Base-by-base conservation (phyloP, 495 filamentous ascomycete species). In the Trichocladium uniseriatum region DNA sequence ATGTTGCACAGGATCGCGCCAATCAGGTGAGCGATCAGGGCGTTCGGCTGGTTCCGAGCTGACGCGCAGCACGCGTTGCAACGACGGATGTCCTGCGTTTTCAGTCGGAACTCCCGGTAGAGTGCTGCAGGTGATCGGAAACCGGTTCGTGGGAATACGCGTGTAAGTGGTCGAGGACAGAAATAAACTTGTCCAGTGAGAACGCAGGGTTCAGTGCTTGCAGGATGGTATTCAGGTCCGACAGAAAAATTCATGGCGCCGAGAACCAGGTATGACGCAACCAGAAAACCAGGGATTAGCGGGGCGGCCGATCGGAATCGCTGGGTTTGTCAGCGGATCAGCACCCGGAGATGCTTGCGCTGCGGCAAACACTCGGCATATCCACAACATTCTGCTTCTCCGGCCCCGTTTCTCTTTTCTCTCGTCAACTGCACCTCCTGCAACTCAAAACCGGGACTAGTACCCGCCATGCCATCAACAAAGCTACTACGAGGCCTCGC, bases 261-360 rank as follows among this genome's bases (percentile, higher is more conserved):
- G 38, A 51, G 38, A 53, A 11, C 31, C 49, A 18, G 55, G 51
- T 52, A 60, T 62, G 60, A 63, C 57, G 55, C 60, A 58, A 60
- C 49, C 24, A 4, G 8, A 8, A 46, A 40, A 20, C 34, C 14
- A 37, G 29, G 43, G 47, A 29, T 22, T 28, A 8, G 29, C 16
- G 24, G 38, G 48, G 32, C 21, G 35, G 49, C 31, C 29, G 49
- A 53, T 51, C 46, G 51, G 53, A 45, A 27, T 37, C 43, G 15
- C 47, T 53, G 24, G 22, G 41, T 51, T 59, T 62, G 56, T 62
- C 56, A 57, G 56, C 48, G 15, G 38, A 20, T 27, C 38, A 8
- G 38, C 18, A n/a, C 31, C 34, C 19, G 13, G 2, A 14, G 41
- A 28, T 21, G 39, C 32, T 27, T 3, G 24, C n/a, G 22, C 15